Evolutionary conservation across 1,284 basidiomycete genomes (phyloP).

Genomic region (Tylopilus sp.): DNA sequence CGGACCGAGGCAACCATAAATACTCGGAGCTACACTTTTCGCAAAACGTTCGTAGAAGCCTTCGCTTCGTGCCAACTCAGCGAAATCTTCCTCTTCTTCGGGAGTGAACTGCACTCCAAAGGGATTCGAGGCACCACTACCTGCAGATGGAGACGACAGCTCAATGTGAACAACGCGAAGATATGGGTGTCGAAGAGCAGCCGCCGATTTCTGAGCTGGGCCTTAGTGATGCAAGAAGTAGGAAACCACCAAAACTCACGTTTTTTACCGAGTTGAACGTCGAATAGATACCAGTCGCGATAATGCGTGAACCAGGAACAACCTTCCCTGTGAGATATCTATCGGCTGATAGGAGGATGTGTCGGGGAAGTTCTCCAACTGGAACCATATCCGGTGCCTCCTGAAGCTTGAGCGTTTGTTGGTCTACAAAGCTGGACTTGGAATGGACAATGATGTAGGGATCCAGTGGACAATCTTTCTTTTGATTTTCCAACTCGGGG

Average conservation of each 20-base stretch:
- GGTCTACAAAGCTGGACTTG: slow-evolving; percentile 92
- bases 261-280: slow-evolving; percentile 88
- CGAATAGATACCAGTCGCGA: slow-evolving; percentile 96
- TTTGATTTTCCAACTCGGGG: slow-evolving; percentile 67
- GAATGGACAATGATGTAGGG: slow-evolving; percentile 97
- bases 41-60: slow-evolving; percentile 95
- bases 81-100: slow-evolving; percentile 97
- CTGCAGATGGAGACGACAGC: slow-evolving; percentile 71
- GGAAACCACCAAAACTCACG: slow-evolving; percentile 40
- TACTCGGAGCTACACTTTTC: slow-evolving; percentile 93
- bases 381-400: slow-evolving; percentile 99
- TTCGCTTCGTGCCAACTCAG: slow-evolving; percentile 83
- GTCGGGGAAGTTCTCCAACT: slow-evolving; percentile 94
- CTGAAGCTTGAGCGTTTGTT: slow-evolving; percentile 95
- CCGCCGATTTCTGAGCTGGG: slow-evolving; percentile 62
- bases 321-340: slow-evolving; percentile 87
- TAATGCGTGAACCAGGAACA: slow-evolving; percentile 90
- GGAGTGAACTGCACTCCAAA: slow-evolving; percentile 87
- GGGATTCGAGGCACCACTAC: slow-evolving; percentile 65
- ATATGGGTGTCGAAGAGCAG: slow-evolving; percentile 92
- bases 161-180: slow-evolving; percentile 93
- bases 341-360: slow-evolving; percentile 92
- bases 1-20: slow-evolving; percentile 89
- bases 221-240: slow-evolving; percentile 6
- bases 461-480: slow-evolving; percentile 93